Evolutionary conservation across 73 alveolate species (phyloP), one percentile per base, ranked within the genome.

Genomic region (Blepharisma japonicum): DNA sequence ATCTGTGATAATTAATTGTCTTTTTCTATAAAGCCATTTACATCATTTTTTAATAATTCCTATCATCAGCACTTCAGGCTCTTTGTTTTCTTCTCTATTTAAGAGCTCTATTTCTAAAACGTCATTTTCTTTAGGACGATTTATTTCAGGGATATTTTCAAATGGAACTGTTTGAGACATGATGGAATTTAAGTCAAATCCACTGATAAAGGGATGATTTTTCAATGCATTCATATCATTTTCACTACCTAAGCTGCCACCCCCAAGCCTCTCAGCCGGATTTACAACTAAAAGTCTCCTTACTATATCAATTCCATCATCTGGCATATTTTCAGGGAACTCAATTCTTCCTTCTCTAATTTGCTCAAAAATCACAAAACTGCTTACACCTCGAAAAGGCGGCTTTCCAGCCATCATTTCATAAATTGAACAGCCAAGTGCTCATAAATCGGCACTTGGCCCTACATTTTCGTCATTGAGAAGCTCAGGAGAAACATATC

Each of bases 261-360:
- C 97, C 0, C 94, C 97, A 7, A 91, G 61, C 68, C 98, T 89
- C 7, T 79, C 72, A n/a, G 18, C 39, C 6, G 93, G 92, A 54
- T 93, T 89, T 68, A 49, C 53, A 39, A 9, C 67, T 6, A 94
- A 72, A 5, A 94, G 83, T 56, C 80, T 71, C 14, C 83, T 82
- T 18, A 94, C 91, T 71, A 94, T 81, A 82, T 95, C 98, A 68
- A 78, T 82, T 7, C 96, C 98, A 38, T 89, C 96, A 9, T 72
- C 84, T 38, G 94, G 90, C 6, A 96, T 74, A 18, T 71, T 71
- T 45, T 82, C 79, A n/a, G 93, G 92, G 55, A 84, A 88, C 46
- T 70, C 71, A 82, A 83, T 93, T 68, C 82, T 77, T 23, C 76
- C 80, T 18, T 9, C 32, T 70, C 70, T 70, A 11, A 96, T 93